Evolutionary conservation across 1,284 basidiomycete genomes (phyloP).

Genomic region (Marasmius oreades): DNA sequence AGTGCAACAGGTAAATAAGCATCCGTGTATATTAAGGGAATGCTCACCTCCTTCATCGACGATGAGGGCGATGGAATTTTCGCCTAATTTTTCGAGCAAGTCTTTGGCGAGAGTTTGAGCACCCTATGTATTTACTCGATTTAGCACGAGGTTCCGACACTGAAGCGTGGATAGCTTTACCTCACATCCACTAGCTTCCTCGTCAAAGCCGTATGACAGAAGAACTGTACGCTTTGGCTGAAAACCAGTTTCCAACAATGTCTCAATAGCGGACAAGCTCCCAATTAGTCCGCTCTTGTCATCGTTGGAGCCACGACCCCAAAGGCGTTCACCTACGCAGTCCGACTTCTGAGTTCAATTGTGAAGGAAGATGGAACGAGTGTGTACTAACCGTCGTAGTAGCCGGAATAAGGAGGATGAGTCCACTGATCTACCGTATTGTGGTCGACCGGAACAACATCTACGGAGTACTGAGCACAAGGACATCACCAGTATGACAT

Average conservation of each 20-base stretch:
- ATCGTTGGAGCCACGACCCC: constrained; percentile 42
- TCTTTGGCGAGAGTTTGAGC: constrained; percentile 37
- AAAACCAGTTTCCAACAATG: constrained; percentile 40
- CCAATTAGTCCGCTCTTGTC: constrained; percentile 42
- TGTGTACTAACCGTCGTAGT: constrained; percentile 35
- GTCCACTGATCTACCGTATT: constrained; percentile 43
- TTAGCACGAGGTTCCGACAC: not conserved
- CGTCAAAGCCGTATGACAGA: constrained; percentile 57
- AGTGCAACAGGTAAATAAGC: not conserved
- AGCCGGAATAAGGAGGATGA: constrained; percentile 45
- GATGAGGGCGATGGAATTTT: constrained; percentile 44
- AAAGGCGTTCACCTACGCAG: constrained; percentile 28
- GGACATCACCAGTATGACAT: not conserved
- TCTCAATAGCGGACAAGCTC: constrained; percentile 40
- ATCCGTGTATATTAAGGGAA: not conserved
- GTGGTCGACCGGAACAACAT: constrained; percentile 51
- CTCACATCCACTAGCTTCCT: constrained; percentile 46
- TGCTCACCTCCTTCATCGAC: constrained; percentile 37
- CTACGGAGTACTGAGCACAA: constrained; percentile 20
- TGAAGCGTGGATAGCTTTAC: constrained; percentile 14
- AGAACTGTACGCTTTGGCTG: constrained; percentile 45
- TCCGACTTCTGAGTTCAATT: not conserved
- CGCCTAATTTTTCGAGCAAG: constrained; percentile 43
- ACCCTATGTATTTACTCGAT: constrained; percentile 27
- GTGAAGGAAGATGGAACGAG: not conserved